Evolutionary conservation across 2,329 filamentous ascomycete genomes (phyloP).

Genomic region (Beauveria asiatica): DNA sequence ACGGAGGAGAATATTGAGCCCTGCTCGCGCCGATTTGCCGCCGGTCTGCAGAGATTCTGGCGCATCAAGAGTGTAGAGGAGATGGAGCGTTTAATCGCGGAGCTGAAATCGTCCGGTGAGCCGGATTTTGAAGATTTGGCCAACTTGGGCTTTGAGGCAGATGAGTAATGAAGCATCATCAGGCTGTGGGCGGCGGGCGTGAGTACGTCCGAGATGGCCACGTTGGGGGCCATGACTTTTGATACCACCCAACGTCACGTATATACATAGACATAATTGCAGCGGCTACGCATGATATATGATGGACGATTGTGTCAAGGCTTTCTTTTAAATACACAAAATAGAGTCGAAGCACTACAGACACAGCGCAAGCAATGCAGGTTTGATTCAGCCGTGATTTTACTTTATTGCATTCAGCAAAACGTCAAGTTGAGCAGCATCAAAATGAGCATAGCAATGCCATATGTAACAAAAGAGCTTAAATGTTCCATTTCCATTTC

Average conservation of each 20-base stretch:
- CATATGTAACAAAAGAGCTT: neutral
- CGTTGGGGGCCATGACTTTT: neutral
- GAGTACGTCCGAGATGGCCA: neutral
- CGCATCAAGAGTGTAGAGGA: constrained; percentile 57
- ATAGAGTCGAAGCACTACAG: neutral
- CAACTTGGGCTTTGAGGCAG: constrained; percentile 23
- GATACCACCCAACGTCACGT: neutral
- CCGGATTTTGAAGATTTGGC: constrained; percentile 17
- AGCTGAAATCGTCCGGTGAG: constrained; percentile 17
- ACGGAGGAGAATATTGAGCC: constrained; percentile 58
- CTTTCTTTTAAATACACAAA: neutral
- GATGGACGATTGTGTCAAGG: neutral
- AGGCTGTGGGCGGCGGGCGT: neutral
- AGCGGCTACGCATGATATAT: neutral
- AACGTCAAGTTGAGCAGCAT: neutral
- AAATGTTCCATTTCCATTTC: neutral
- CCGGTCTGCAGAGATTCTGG: constrained; percentile 69
- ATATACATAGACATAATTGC: neutral
- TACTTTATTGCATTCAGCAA: neutral
- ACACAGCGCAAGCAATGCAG: neutral
- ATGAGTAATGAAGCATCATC: constrained; percentile 15
- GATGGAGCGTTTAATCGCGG: constrained; percentile 54
- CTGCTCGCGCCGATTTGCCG: constrained; percentile 55
- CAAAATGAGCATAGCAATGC: neutral
- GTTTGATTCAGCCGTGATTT: neutral